These are phyloP conservation scores for Penicillium daleae DNA, from an alignment of 495 filamentous ascomycete species.

Conservation along the genomic window DNA sequence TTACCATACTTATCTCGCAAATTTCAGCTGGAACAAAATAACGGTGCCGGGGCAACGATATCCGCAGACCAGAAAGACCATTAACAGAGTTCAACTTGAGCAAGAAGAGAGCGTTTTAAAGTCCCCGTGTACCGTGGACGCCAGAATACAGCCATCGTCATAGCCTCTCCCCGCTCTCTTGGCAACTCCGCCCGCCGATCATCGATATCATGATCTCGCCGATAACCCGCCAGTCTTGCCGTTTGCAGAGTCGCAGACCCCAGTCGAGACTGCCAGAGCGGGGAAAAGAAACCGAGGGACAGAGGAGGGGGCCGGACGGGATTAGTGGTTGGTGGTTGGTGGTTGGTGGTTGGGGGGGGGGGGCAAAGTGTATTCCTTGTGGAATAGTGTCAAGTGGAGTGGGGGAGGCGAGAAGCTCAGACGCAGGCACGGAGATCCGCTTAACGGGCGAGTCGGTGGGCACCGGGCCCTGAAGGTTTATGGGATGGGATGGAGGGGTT, in stretches of 20 bases:
- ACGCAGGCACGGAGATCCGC: conserved; percentile 27
- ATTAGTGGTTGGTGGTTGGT: background rate
- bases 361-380: background rate
- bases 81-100: background rate
- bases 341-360: background rate
- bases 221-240: conserved; percentile 11
- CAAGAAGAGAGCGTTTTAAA: conserved; percentile 16
- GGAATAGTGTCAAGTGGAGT: background rate
- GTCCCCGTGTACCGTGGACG: conserved; percentile 25
- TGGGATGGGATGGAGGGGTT: conserved; percentile 1
- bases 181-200: conserved; percentile 15
- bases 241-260: conserved; percentile 22
- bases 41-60: background rate
- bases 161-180: conserved; percentile 2
- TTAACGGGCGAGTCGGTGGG: conserved; percentile 24
- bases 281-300: background rate
- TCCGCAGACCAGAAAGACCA: background rate
- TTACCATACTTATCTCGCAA: background rate
- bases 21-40: background rate
- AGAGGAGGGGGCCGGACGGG: background rate
- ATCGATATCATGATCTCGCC: conserved; percentile 20
- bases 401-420: conserved; percentile 10
- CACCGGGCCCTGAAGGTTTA: conserved; percentile 29
- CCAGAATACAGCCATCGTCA: conserved; percentile 16
- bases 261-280: conserved; percentile 1